Base-by-base conservation (phyloP, 2,329 filamentous ascomycete genomes). In the Grosmannia huntii region DNA sequence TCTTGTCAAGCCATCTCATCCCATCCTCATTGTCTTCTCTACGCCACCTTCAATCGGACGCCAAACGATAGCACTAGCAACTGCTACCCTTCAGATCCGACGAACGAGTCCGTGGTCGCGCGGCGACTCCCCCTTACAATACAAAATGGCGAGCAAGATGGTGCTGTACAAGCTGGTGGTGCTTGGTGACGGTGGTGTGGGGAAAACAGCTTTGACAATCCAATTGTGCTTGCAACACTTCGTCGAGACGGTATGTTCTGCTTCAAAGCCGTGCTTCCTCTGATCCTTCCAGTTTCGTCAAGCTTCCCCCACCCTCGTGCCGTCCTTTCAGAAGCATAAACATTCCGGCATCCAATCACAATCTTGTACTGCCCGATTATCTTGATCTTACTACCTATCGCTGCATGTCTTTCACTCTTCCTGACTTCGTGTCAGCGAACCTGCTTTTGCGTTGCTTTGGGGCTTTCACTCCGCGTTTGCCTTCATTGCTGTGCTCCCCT, bases 201-300 rank as follows among this genome's bases (percentile, higher is more conserved):
- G 90, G 66, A 96, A 96, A 75, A 96, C 90, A 56, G 90, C 90
- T 68, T 78, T 96, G 70, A 96, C 90, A 60, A 96, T 96, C 70
- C 90, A 99, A 84, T 80, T 99, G 67, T 97, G 94, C 72, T 76
- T 97, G 69, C 95, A 97, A 74, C 94, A 99, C 74, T 99, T 99
- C 71, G 91, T 97, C 68, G 92, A 97, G 76, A 96, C 71, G 62
- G 82, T 85, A 75, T 74, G 82, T 77, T 60, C 7, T 11, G 16
- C 25, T 27, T 19, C 36, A 19, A 2, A 14, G 21, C 7, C 49
- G 23, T 48, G 5, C 21, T 46, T 31, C 6, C 16, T 41, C 19
- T n/a, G 41, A 19, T 44, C 16, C 7, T 9, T 7, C 16, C 6
- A 44, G 41, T 44, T 44, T 44, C 48, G 12, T 50, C 27, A 12